phyloP scores from a whole-genome alignment of 176 grass and related monocot genomes.

The Secale cereale region DNA sequence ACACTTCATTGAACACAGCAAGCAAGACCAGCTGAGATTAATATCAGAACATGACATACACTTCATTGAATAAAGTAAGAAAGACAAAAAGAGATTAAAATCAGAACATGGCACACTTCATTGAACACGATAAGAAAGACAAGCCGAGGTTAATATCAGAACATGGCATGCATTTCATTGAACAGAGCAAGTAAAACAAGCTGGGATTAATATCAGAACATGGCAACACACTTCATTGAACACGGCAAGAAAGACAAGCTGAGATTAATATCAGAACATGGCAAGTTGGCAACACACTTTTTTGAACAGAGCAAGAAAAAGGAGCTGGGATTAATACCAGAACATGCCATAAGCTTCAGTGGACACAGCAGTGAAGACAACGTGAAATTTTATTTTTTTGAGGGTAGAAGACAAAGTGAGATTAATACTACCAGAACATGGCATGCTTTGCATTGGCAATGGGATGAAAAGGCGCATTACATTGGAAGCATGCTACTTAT shows the following conservation, averaged over 20 bases:
- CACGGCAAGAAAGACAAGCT: not conserved
- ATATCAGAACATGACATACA: not conserved
- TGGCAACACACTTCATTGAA: not conserved
- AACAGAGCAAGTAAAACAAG: not conserved
- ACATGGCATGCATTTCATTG: not conserved
- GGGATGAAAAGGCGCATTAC: not conserved
- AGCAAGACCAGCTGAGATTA: not conserved
- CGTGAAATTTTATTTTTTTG: no score
- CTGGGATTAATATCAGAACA: not conserved
- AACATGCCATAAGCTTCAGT: not conserved
- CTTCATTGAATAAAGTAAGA: not conserved
- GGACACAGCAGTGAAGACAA: not conserved
- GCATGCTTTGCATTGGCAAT: not conserved
- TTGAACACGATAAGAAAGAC: not conserved
- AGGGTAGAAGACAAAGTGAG: not conserved
- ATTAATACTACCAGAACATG: not conserved
- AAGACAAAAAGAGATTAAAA: not conserved
- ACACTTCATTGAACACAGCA: no score
- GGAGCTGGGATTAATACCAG: not conserved
- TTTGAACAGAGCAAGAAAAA: not conserved
- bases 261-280: not conserved
- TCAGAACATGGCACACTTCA: not conserved
- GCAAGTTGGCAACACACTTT: not conserved
- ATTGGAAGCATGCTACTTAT: not conserved
- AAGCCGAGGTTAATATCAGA: not conserved